Percentiles rank a stretch among this genome's conserved stretches.
Evolutionary conservation across 352 stramenopile genomes (phyloP).

Genomic region (Aphanomyces invadans): DNA sequence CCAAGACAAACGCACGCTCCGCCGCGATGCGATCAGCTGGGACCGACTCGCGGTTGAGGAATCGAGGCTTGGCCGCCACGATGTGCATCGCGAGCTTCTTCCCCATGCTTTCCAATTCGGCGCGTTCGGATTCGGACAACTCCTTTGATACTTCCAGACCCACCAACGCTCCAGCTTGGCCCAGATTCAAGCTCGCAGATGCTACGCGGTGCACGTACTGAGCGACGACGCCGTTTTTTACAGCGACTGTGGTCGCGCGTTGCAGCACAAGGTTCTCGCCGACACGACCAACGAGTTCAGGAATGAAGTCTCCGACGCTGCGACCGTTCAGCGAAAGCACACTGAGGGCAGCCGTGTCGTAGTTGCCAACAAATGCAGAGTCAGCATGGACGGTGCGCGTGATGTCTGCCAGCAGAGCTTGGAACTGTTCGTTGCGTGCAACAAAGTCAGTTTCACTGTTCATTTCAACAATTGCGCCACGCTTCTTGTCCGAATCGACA

Average conservation of each 20-base stretch:
- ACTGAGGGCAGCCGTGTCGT: constrained; percentile 39
- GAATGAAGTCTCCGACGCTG: constrained; percentile 59
- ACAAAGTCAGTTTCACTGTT: constrained; percentile 95
- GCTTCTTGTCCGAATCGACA: constrained; percentile 50
- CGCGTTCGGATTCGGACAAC: constrained; percentile 39
- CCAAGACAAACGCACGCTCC: constrained; percentile 84
- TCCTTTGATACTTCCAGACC: constrained; percentile 69
- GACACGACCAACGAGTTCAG: constrained; percentile 73
- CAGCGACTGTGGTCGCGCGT: constrained; percentile 59
- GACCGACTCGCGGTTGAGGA: constrained; percentile 82
- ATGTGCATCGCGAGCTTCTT: constrained; percentile 95
- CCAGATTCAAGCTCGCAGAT: constrained; percentile 41
- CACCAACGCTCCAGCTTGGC: constrained; percentile 84
- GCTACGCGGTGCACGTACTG: constrained; percentile 84
- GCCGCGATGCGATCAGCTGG: constrained; percentile 81
- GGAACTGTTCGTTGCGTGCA: constrained; percentile 88
- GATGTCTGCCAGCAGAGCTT: constrained; percentile 55
- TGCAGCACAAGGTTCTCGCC: constrained; percentile 81
- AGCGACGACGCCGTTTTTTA: constrained; percentile 63
- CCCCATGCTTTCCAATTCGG: constrained; percentile 63
- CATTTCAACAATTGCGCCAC: constrained; percentile 85
- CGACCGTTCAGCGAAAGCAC: constrained; percentile 44
- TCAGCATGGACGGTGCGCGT: constrained; percentile 33
- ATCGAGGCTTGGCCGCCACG: constrained; percentile 88
- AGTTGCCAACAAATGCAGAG: constrained; percentile 22